phyloP scores from a whole-genome alignment of 2,329 filamentous ascomycete species.

The Neonectria hederae region DNA sequence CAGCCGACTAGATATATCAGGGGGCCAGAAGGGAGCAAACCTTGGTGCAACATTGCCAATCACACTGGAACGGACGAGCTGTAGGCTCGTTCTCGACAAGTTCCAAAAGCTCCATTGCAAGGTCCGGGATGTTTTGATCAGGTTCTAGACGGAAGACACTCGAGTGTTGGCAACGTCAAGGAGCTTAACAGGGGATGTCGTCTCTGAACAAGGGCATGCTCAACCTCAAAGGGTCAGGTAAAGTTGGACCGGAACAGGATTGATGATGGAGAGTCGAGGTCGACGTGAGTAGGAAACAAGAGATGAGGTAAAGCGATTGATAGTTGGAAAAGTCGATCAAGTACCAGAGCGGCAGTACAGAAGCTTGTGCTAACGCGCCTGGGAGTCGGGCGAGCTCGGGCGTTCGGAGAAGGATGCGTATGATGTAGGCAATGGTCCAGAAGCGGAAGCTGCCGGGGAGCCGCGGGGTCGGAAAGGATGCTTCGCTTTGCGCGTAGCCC shows the following conservation, averaged over 20 bases:
- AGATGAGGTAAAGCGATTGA: not conserved
- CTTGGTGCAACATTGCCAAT: constrained; percentile 71
- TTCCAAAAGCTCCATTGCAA: constrained; percentile 68
- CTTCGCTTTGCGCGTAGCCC: constrained; percentile 20
- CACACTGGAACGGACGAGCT: constrained; percentile 70
- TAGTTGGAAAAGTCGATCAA: not conserved
- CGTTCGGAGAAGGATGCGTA: not conserved
- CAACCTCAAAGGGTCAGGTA: not conserved
- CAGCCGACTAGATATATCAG: constrained; percentile 6
- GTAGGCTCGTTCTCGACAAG: constrained; percentile 71
- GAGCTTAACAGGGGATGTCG: not conserved
- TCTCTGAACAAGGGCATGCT: constrained; percentile 16
- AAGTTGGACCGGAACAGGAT: not conserved
- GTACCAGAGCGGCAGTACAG: not conserved
- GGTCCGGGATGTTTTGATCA: not conserved
- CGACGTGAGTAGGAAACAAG: not conserved
- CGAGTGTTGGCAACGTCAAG: not conserved
- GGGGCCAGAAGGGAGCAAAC: constrained; percentile 46
- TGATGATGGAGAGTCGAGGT: not conserved
- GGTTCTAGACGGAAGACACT: constrained; percentile 6
- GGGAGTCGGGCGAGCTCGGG: not conserved
- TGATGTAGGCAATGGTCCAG: not conserved
- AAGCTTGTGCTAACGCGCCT: not conserved
- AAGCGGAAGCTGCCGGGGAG: constrained; percentile 26
- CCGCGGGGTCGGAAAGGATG: constrained; percentile 23